Base-by-base conservation (phyloP, 805 yeast species). In the Ogataea methylovora region DNA sequence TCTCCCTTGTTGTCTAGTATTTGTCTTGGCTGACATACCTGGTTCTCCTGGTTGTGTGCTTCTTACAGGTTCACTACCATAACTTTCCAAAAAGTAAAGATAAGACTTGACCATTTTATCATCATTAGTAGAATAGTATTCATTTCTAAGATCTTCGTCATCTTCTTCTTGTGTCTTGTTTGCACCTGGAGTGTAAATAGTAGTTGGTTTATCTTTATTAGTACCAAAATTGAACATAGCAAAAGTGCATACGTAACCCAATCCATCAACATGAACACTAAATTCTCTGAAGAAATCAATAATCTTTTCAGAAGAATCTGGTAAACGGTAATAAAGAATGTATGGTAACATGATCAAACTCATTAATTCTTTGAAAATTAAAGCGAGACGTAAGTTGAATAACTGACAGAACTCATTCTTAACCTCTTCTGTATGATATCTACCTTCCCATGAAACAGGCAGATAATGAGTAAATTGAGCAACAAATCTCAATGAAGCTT, bases 101-200 rank as follows among this genome's bases (percentile, higher is more conserved):
- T 86, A 88, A 1, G 95, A 85, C 47, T 85, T 85, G 60, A 85
- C 75, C 96, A 90, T 88, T 53, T 90, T 88, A 41, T 79, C 87
- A 48, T 87, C 92, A 37, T 74, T 75, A 0, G 73, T 67, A 2
- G 67, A 46, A 37, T 67, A 65, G 41, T 70, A 68, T 27, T 65
- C 61, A 27, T 60, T 51, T 42, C 57, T 37, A 39, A 60, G 36
- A 35, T 55, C 57, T 15, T 61, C 64, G 15, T 41, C 41, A 33
- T 43, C 41, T 32, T 39, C 38, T 27, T 33, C 29, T 41, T 43
- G 34, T 26, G 35, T 22, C 7, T 36, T 16, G 17, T 43, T 41
- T 14, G 35, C 28, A 17, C 35, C 44, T 11, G 42, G 37, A 4
- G 31, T 14, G 4, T 35, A 42, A 3, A 30, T 36, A 19, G 41